Evolutionary conservation across 768 basidiomycete genomes (phyloP), one percentile per base, ranked within the genome.

Genomic region (Coprinopsis cinerea): DNA sequence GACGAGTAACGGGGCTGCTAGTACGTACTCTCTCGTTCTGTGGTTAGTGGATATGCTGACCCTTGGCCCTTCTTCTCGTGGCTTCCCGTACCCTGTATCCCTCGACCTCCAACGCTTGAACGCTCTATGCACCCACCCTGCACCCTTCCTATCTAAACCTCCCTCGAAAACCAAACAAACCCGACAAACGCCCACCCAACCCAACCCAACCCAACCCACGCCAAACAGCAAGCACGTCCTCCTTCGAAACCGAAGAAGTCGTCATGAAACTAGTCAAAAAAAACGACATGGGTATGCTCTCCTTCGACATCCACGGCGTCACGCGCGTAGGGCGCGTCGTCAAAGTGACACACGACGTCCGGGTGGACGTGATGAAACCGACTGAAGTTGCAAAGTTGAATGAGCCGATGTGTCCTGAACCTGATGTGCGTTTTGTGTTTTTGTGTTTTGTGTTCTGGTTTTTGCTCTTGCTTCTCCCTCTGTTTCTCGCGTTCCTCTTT

Each of bases 241-340:
- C 34, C 14, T 76, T 75, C 45, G 79, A 81, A 30, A 69, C 73
- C 4, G 82, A 82, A 22, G 82, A 89, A 34, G 77, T 88, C 27
- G 75, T 86, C 44, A 80, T 92, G 76, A 92, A 87, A 66, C 75
- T 93, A 2, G 87, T 90, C 10, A 94, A 94, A 72, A 90, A 90
- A 67, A 82, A 83, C 55, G 82, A 87, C 42, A 80, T 82, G 32
- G 86, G 89, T 0, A 78, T 88, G 27, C 73, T 92, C 9, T 81
- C 77, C 41, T 87, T 92, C 52, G 87, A 88, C 56, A 88, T 92
- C 52, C 73, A 70, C 37, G 82, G 81, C 0, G 65, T 77, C 45
- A 83, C 81, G 9, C 69, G 80, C n/a, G 71, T 78, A 24, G 87
- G 87, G 4, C 72, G 81, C 51, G 72, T 65, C 36, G 75, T 90